A percentile compares a stretch with the other conserved stretches of the same genome.
Conservation (phyloP, 1,284 basidiomycete species). For the Apiotrichum veenhuisii region DNA sequence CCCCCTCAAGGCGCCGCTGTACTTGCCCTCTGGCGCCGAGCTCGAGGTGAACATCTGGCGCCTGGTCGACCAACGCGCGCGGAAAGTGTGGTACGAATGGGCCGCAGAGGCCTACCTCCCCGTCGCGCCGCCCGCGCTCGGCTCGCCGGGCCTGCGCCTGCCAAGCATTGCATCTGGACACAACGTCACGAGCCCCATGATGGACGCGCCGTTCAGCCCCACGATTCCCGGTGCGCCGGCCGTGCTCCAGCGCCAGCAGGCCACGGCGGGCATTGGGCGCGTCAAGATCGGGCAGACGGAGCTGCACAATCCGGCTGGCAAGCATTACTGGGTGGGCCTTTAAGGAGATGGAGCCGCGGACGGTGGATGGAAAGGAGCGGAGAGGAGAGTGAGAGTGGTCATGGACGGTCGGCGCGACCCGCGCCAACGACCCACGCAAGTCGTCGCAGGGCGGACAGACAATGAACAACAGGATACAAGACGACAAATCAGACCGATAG, state of each 20-base stretch:
- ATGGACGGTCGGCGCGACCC: too few species aligned
- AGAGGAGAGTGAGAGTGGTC: too few species aligned
- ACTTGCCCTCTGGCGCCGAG: constrained; percentile 86
- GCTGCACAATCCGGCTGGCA: constrained; percentile 83
- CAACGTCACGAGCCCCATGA: constrained; percentile 44
- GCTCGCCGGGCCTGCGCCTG: constrained; percentile 16
- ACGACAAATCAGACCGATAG: too few species aligned
- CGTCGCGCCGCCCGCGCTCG: constrained; percentile 23
- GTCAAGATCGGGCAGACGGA: constrained; percentile 90
- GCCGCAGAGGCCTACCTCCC: constrained; percentile 85
- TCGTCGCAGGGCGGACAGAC: too few species aligned
- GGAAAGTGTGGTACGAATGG: constrained; percentile 96
- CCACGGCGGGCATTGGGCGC: constrained; percentile 29
- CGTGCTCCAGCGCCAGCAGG: constrained; percentile 1
- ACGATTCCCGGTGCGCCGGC: neutral
- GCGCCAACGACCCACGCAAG: too few species aligned
- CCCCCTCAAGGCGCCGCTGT: constrained; percentile 89
- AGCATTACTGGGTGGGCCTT: constrained; percentile 88
- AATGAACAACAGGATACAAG: too few species aligned
- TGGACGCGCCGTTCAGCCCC: constrained; percentile 51
- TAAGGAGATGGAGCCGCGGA: too few species aligned
- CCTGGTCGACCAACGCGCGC: constrained; percentile 68
- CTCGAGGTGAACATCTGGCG: constrained; percentile 94
- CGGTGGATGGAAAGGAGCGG: too few species aligned
- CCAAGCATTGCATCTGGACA: neutral